Base-by-base conservation (phyloP, 176 grass and related monocot genomes). In the Pontederia paniculata region DNA sequence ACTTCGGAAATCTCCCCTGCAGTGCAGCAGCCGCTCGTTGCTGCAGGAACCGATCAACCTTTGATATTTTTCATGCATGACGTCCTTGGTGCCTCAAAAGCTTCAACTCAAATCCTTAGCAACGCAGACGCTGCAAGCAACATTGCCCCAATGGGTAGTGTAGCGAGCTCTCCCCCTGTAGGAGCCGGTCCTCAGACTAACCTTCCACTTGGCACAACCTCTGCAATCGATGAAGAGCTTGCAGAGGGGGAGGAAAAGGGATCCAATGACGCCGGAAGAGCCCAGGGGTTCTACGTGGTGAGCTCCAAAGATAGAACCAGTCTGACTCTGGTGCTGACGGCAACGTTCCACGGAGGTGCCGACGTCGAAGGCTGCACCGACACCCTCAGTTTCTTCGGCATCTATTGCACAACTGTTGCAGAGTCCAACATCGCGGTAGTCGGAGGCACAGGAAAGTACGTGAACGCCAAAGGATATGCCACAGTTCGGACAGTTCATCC, bases 61-160 rank as follows among this genome's bases (percentile, higher is more conserved):
- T 43, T 94, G 47, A 83, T 61, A 21, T 94, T 94, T 76, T 88
- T 87, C 83, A 94, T 94, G 88, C 88, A 81, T 18, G 83, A 94
- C 64, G 81, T 88, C 22, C 73, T 94, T 0, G 88, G 88, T n/a
- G 63, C 58, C 17, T 70, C 76, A 44, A 57, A 62, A 65, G 79
- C 88, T 19, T 87, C 79, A 9, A 76, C 71, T 17, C 69, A 80
- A 73, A 61, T 80, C 43, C 75, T 74, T 67, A 72, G 42, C 70
- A 80, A 80, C 28, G 3, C 28, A 5, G 7, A 37, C 7, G 28
- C 5, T 15, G 73, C 54, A 13, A 72, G 80, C 66, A 19, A 76
- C 48, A 58, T 45, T 41, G 76, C 79, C 21, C 70, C 70, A 11
- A 60, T 76, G 25, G 70, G 58, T 62, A 78, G 78, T 22, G 69